These are phyloP conservation scores for Dipodascus geniculatus DNA, from an alignment of 805 yeast genomes.

Conservation along the genomic window DNA sequence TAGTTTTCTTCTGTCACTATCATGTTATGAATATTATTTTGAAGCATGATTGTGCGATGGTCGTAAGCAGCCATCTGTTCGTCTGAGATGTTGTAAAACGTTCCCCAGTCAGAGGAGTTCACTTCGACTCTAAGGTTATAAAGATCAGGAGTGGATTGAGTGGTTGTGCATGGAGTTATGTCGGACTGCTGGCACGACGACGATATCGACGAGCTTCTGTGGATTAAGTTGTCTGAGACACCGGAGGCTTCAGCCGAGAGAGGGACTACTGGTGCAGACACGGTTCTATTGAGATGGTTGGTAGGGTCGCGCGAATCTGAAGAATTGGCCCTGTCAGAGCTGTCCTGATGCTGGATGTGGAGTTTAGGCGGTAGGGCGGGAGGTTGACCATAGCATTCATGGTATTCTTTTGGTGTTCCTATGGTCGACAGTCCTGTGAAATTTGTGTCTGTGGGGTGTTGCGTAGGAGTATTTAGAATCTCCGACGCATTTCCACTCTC, in stretches of 20 bases:
- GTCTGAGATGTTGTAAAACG: neutral
- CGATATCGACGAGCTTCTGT: neutral
- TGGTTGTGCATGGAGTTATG: neutral
- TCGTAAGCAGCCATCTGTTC: neutral
- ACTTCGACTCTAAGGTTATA: neutral
- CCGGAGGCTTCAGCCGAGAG: neutral
- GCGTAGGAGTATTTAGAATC: neutral
- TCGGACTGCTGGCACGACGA: neutral
- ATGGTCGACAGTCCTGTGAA: neutral
- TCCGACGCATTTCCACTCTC: neutral
- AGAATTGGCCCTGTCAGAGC: neutral
- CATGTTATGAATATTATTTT: conserved; percentile 65
- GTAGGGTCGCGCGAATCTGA: neutral
- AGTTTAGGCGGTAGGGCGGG: neutral
- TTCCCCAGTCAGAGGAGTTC: neutral
- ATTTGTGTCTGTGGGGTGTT: neutral
- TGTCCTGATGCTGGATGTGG: neutral
- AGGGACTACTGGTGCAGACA: neutral
- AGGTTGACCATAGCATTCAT: neutral
- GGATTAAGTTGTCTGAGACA: neutral
- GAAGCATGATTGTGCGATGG: conserved; percentile 22
- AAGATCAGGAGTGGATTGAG: neutral
- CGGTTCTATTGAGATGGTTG: neutral
- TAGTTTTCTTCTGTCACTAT: conserved; percentile 61
- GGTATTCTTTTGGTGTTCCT: neutral